These are phyloP conservation scores for Ceriops decandra DNA, from an alignment of 345 rosid species.

Conservation along the genomic window DNA sequence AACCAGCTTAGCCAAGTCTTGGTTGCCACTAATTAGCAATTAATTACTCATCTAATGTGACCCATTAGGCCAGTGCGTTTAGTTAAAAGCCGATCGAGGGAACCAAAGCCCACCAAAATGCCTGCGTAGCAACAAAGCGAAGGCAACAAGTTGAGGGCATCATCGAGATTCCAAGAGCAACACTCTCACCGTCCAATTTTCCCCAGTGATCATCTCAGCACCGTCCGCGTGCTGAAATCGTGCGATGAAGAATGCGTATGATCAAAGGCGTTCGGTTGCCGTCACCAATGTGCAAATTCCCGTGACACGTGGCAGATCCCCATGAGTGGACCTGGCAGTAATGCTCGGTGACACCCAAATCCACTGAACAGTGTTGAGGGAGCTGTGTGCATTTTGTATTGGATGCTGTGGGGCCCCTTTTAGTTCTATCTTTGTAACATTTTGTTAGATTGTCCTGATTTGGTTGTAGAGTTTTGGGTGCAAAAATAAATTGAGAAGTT, in stretches of 20 bases:
- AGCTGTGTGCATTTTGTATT: background rate
- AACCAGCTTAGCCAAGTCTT: no score
- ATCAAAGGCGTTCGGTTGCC: constrained; percentile 17
- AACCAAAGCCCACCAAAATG: constrained; percentile 6
- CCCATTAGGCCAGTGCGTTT: background rate
- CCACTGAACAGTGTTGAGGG: background rate
- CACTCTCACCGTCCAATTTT: constrained; percentile 14
- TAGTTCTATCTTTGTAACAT: no score
- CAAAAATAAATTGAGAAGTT: no score
- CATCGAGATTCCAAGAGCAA: constrained; percentile 9
- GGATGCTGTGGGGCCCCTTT: no score
- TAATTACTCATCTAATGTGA: constrained; percentile 5
- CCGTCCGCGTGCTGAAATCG: constrained; percentile 12
- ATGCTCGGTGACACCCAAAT: constrained; percentile 1
- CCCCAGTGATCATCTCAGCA: background rate
- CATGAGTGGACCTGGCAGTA: constrained; percentile 14
- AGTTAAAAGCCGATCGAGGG: constrained; percentile 1
- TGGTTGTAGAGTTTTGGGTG: no score
- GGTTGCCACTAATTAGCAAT: no score
- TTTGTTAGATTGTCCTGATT: no score
- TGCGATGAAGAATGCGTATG: background rate
- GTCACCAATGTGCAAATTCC: constrained; percentile 19
- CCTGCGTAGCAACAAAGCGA: constrained; percentile 37
- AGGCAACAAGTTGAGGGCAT: background rate
- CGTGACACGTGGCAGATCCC: constrained; percentile 38